Base-by-base conservation (phyloP, 345 rosid genomes). In the Arabis alpina region DNA sequence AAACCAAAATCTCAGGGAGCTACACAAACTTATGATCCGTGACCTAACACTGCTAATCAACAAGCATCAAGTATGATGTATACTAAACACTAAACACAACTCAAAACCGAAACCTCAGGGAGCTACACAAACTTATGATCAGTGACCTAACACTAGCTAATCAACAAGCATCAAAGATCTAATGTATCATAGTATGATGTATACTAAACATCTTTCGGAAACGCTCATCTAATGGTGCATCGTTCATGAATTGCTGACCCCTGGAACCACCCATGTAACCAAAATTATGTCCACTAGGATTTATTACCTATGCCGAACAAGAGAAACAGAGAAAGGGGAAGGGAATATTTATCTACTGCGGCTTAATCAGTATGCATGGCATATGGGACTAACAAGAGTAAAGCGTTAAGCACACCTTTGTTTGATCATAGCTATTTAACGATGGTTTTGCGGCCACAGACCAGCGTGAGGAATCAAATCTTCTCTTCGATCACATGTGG, bases 151-250 rank as follows among this genome's bases (percentile, higher is more conserved):
- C n/a, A n/a, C n/a, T n/a, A n/a, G n/a, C n/a, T n/a, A n/a, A n/a
- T n/a, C n/a, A n/a, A n/a, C n/a, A n/a, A n/a, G n/a, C n/a, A n/a
- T n/a, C n/a, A n/a, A n/a, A n/a, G n/a, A n/a, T n/a, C n/a, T n/a
- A n/a, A n/a, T n/a, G n/a, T n/a, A n/a, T n/a, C n/a, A n/a, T n/a
- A n/a, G n/a, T n/a, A n/a, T n/a, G n/a, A n/a, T n/a, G n/a, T n/a
- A n/a, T n/a, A n/a, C n/a, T n/a, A n/a, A n/a, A n/a, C n/a, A n/a
- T n/a, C n/a, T 74, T 86, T 37, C 70, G 78, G 57, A 91, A 84
- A 41, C 76, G 90, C 61, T 86, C 87, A 40, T 83, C 85, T 64
- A 80, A 67, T 49, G 91, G 86, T 74, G 80, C 75, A 28, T 25
- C 68, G 62, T 72, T 77, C 45, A 82, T 50, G 62, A 69, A 68